Base-by-base conservation (phyloP, 1,284 basidiomycete genomes). In the Ustilago shanxiensis region DNA sequence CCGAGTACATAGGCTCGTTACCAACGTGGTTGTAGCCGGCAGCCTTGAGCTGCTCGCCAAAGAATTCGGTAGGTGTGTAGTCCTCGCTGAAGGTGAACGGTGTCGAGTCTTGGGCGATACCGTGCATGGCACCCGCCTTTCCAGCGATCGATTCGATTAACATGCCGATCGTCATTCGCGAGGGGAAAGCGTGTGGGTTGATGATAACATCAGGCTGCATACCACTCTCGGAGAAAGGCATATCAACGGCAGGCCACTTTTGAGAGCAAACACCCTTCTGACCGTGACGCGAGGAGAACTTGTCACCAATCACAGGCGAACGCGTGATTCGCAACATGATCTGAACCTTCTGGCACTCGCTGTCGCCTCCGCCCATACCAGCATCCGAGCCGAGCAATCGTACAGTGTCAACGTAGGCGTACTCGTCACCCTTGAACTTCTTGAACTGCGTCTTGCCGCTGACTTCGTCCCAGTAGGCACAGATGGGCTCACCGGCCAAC, bases 91-190 rank as follows among this genome's bases (percentile, higher is more conserved):
- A 99, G 83, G 79, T 81, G 62, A 81, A 86, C 14, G 84, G 97
- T 26, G 97, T 99, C 16, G 94, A 96, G 87, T 99, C 97, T 87
- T 99, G 97, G 5, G 95, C 94, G 41, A 99, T 89, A 49, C 97
- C 97, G 83, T 99, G 97, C 92, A 99, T 93, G 2, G 96, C 94
- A 69, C 97, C 97, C 1, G 96, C 93, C 87, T 99, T 99, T 45
- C 95, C 97, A 1, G 97, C 97, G 91, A 99, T 92, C 87, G 93
- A 95, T 89, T 99, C 97, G 73, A 99, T 95, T 85, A 99, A 91
- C 97, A 99, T 99, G 67, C 97, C 97, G 82, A 99, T 99, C 8
- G 97, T 99, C 97, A 99, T 99, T 81, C 97, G 94, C 88, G 92
- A 94, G 1, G 97, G 97, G 90, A 99, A 99, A 22, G 97, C 97